Evolutionary conservation across 129 eudicot species (phyloP).

Genomic region (Logfia minima): DNA sequence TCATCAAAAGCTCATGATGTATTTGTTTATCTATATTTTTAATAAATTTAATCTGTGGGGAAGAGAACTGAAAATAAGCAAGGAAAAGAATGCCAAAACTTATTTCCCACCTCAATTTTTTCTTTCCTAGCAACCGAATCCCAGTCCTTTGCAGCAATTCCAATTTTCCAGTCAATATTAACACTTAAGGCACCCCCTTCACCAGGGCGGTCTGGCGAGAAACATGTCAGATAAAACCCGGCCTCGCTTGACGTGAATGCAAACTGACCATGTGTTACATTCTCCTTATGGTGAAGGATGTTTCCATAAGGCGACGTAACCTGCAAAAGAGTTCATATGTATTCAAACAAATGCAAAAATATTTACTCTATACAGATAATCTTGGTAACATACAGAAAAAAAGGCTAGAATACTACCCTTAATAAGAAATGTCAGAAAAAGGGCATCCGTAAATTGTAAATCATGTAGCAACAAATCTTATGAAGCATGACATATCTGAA

Average conservation of each 20-base stretch:
- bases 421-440: not conserved
- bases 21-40: not conserved
- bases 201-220: slow-evolving; percentile 57
- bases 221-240: slow-evolving; percentile 81
- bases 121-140: slow-evolving; percentile 85
- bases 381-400: not conserved
- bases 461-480: not conserved
- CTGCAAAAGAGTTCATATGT: slow-evolving; percentile 34
- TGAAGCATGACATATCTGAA: not conserved
- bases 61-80: slow-evolving; percentile 6
- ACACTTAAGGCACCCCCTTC: slow-evolving; percentile 63
- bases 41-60: not conserved
- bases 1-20: not conserved
- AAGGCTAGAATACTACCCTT: not conserved
- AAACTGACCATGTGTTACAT: slow-evolving; percentile 81
- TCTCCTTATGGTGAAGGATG: slow-evolving; percentile 63
- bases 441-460: slow-evolving; percentile 2
- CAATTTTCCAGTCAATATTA: slow-evolving; percentile 93
- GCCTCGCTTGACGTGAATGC: slow-evolving; percentile 85
- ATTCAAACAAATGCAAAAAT: slow-evolving; percentile 1
- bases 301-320: slow-evolving; percentile 95
- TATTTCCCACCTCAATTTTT: slow-evolving; percentile 71
- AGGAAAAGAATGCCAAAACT: slow-evolving; percentile 6
- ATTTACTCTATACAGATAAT: slow-evolving; percentile 5
- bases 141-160: slow-evolving; percentile 97